Evolutionary conservation across 2,329 filamentous ascomycete species (phyloP).

Genomic region (Sporothrix protearum): DNA sequence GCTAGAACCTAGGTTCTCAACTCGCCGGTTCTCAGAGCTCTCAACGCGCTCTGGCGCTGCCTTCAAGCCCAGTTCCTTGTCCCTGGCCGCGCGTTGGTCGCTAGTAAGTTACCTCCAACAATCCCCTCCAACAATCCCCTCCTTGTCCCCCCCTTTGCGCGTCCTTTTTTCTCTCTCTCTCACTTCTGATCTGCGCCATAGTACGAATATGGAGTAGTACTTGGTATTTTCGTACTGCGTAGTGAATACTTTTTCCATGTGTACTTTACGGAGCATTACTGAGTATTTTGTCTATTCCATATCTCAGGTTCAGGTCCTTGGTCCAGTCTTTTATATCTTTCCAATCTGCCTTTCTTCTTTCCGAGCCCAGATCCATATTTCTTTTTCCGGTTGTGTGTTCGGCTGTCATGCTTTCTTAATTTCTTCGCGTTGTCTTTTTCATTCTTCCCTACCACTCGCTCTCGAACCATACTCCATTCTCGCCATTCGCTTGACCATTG

Average conservation of each 20-base stretch:
- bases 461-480: background rate
- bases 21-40: background rate
- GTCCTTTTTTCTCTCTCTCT: background rate
- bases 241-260: background rate
- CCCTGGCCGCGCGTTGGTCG: slow-evolving; percentile 19
- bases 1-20: background rate
- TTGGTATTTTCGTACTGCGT: background rate
- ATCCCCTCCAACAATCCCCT: slow-evolving; percentile 6
- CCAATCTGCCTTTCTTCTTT: background rate
- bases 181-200: background rate
- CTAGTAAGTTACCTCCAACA: slow-evolving; percentile 1
- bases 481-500: background rate
- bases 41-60: background rate
- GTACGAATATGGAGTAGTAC: slow-evolving; percentile 1
- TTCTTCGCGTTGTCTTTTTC: slow-evolving; percentile 2
- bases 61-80: slow-evolving; percentile 10
- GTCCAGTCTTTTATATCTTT: background rate
- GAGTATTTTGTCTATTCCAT: background rate
- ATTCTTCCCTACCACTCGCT: background rate
- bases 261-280: background rate
- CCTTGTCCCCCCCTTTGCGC: background rate
- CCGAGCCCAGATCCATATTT: background rate
- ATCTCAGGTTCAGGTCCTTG: background rate
- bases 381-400: background rate
- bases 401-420: background rate